Evolutionary conservation across 176 grass and related monocot species (phyloP).

Genomic region (Hsuehochloa calcarea): DNA sequence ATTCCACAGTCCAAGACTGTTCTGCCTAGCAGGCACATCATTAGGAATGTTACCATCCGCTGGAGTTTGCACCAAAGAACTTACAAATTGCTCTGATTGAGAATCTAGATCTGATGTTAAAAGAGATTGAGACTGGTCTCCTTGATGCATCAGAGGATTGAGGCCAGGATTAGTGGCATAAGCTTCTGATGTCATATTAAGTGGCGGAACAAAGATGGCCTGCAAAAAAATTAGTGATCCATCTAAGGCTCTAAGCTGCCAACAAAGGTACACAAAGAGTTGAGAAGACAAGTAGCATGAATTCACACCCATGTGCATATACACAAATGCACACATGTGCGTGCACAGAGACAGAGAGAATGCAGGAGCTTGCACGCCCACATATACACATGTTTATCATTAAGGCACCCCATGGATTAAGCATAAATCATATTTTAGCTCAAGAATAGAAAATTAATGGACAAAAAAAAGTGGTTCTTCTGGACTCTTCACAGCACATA

Average conservation of each 20-base stretch:
- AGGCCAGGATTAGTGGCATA: slow-evolving; percentile 30
- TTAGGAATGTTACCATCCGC: slow-evolving; percentile 23
- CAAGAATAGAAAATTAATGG: not conserved
- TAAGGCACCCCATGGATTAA: not conserved
- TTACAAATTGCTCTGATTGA: slow-evolving; percentile 36
- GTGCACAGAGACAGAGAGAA: not conserved
- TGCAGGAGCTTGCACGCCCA: not conserved
- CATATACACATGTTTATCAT: not conserved
- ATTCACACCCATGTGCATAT: not conserved
- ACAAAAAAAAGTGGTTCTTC: not conserved
- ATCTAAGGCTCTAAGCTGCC: not conserved
- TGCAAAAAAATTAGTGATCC: slow-evolving; percentile 21
- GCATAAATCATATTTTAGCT: not conserved
- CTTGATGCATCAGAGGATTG: slow-evolving; percentile 40
- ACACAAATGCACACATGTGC: not conserved
- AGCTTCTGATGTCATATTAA: slow-evolving; percentile 27
- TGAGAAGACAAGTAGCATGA: not conserved
- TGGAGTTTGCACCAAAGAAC: slow-evolving; percentile 26
- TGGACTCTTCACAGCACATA: not conserved
- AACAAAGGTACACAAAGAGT: slow-evolving; percentile 9
- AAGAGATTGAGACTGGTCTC: slow-evolving; percentile 28
- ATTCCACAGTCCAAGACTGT: slow-evolving; percentile 62
- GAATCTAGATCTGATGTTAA: slow-evolving; percentile 34
- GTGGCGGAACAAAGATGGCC: slow-evolving; percentile 32
- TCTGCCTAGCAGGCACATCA: slow-evolving; percentile 48